These are phyloP conservation scores for Colletotrichum truncatum DNA, from an alignment of 2,329 filamentous ascomycete species.

Conservation along the genomic window DNA sequence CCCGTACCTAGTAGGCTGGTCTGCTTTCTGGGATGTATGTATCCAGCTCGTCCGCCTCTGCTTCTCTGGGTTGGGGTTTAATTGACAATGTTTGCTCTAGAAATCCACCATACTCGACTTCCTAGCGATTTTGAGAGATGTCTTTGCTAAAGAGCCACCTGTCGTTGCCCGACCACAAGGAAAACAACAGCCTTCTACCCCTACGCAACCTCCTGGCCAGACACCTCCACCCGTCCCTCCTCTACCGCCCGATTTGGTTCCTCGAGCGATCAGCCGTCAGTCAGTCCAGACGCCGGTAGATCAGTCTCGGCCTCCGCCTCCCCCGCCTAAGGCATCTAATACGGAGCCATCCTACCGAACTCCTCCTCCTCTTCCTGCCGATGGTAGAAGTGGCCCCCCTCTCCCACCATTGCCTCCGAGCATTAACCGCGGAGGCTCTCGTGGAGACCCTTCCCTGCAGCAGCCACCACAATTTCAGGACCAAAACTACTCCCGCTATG, in stretches of 20 bases:
- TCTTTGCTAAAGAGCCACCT: conserved; percentile 95
- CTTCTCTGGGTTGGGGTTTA: neutral
- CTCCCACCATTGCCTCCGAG: conserved; percentile 42
- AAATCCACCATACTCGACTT: conserved; percentile 88
- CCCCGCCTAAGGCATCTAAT: conserved; percentile 62
- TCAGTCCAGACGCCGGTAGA: conserved; percentile 41
- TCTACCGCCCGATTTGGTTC: conserved; percentile 70
- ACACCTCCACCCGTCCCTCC: conserved; percentile 77
- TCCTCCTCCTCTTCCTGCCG: conserved; percentile 32
- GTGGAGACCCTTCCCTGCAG: conserved; percentile 26
- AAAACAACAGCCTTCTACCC: conserved; percentile 45
- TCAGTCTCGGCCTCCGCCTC: conserved; percentile 54
- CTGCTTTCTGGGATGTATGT: conserved; percentile 88
- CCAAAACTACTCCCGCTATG: conserved; percentile 50
- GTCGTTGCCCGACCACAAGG: conserved; percentile 78
- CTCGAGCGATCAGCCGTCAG: conserved; percentile 46
- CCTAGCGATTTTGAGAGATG: conserved; percentile 80
- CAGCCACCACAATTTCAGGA: conserved; percentile 19
- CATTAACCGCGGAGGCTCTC: conserved; percentile 35
- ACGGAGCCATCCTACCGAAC: conserved; percentile 43
- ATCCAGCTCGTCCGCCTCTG: neutral
- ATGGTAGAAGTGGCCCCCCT: conserved; percentile 36
- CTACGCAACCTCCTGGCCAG: conserved; percentile 41
- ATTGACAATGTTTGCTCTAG: conserved; percentile 50
- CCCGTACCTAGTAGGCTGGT: conserved; percentile 92